Base-by-base conservation (phyloP, 1,284 basidiomycete genomes). In the Caloboletus firmus region DNA sequence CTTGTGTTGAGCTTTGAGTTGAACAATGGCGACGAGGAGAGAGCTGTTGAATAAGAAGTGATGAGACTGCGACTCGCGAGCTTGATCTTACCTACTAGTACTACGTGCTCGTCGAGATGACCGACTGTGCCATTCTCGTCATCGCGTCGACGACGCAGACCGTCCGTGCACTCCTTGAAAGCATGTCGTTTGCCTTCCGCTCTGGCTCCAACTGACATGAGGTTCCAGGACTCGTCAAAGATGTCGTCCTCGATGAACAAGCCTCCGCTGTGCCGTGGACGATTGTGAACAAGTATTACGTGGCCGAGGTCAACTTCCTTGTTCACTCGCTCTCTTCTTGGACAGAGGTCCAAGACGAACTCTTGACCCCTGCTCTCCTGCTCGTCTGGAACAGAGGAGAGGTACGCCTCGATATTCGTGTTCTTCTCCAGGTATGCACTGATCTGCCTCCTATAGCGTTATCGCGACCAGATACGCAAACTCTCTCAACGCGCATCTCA, bases 201-300 rank as follows among this genome's bases (percentile, higher is more conserved):
- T 28, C 24, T 44, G 54, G 24, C 49, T 31, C 44, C 35, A 44
- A 34, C 69, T 72, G 54, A 71, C 57, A 44, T 64, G 57, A 57
- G 32, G 60, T 64, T 49, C 57, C 60, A 64, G 63, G 58, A 54
- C 59, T 74, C 46, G 63, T 59, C 42, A 62, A 63, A 13, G 63
- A 68, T 20, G 49, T 44, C 40, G 54, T 51, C 31, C 31, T 55
- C 48, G 62, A 59, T 30, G 66, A 65, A 31, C 55, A 58, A 17
- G 30, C 55, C 24, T 36, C 54, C n/a, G 59, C 56, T 31, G 70
- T 89, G 32, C 85, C 84, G 13, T 94, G 91, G 89, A 86, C 79
- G 31, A 89, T 95, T 56, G 74, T 77, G 55, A 94, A 95, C 76
- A 89, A 84, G 70, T 95, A 95, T 72, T 95, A 94, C 72, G 81